Base-by-base conservation (phyloP, 768 basidiomycete species). In the Cystofilobasidium bisporidii region DNA sequence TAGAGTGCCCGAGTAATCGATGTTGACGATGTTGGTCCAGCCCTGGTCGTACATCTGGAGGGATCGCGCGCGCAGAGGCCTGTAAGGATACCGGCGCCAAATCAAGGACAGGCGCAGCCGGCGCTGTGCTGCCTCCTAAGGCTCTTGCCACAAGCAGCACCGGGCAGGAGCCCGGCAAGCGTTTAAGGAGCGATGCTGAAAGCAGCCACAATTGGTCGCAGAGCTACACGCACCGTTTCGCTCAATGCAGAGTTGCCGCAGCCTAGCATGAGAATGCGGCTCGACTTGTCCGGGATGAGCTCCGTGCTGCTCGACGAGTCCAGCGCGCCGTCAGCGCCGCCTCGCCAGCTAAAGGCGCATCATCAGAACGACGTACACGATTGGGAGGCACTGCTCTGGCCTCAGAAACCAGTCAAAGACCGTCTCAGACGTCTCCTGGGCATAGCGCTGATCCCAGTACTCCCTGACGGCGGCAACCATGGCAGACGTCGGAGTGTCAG, bases 21-120 rank as follows among this genome's bases (percentile, higher is more conserved):
- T 79, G 74, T 91, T 91, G 70, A 86, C 82, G 60, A 92, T 87
- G 69, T 86, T 84, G 71, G 79, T 83, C 76, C 89, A 92, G 1
- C 88, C 88, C 71, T 89, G 88, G 69, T 89, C 86, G 80, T 87
- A 91, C 88, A 77, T 75, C 72, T 75, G 28, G 33, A 47, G 22
- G 17, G 41, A 45, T 15, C 40, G 56, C 20, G 33, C 15, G 57
- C n/a, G n/a, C n/a, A n/a, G n/a, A n/a, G n/a, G n/a, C n/a, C n/a
- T n/a, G n/a, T n/a, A n/a, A n/a, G n/a, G n/a, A n/a, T n/a, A n/a
- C n/a, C n/a, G n/a, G n/a, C n/a, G n/a, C n/a, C n/a, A n/a, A n/a
- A n/a, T n/a, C n/a, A n/a, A n/a, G n/a, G n/a, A n/a, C n/a, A n/a
- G n/a, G n/a, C n/a, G n/a, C n/a, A n/a, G n/a, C n/a, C n/a, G n/a